phyloP scores from a whole-genome alignment of 2,329 filamentous ascomycete species.

The Trichoderma sp. region DNA sequence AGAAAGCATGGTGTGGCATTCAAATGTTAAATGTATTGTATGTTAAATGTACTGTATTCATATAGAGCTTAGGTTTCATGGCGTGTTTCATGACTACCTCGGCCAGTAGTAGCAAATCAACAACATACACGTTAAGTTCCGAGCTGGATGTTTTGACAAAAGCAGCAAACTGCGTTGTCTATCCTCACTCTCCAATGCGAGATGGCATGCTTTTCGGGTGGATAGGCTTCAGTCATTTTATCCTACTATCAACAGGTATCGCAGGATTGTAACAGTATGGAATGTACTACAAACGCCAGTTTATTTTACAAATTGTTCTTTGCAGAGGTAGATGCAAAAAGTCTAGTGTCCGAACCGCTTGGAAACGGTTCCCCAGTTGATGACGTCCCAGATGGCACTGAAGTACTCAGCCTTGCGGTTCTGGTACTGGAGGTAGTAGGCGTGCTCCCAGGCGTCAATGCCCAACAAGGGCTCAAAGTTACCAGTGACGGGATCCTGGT shows the following conservation, averaged over 20 bases:
- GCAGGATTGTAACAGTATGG: background rate
- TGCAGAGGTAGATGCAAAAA: background rate
- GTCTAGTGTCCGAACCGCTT: conserved; percentile 62
- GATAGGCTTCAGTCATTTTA: background rate
- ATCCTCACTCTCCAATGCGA: background rate
- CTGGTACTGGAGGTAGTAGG: conserved; percentile 94
- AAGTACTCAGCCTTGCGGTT: conserved; percentile 98
- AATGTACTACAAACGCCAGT: background rate
- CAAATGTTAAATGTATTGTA: background rate
- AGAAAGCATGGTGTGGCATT: background rate
- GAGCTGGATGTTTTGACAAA: too few relatives aligned
- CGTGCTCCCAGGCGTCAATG: conserved; percentile 95
- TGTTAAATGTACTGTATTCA: background rate
- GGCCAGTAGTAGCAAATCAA: background rate
- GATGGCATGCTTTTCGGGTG: background rate
- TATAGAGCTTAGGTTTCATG: background rate
- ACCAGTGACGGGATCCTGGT: conserved; percentile 86
- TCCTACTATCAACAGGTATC: background rate
- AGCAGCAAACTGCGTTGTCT: background rate
- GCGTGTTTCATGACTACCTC: background rate
- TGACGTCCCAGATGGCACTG: conserved; percentile 85
- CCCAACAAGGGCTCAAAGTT: conserved; percentile 79
- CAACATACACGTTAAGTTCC: background rate
- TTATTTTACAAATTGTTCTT: conserved; percentile 1
- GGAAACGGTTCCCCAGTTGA: conserved; percentile 92